Base-by-base conservation (phyloP, 495 filamentous ascomycete genomes). In the Annulohypoxylon bovei region DNA sequence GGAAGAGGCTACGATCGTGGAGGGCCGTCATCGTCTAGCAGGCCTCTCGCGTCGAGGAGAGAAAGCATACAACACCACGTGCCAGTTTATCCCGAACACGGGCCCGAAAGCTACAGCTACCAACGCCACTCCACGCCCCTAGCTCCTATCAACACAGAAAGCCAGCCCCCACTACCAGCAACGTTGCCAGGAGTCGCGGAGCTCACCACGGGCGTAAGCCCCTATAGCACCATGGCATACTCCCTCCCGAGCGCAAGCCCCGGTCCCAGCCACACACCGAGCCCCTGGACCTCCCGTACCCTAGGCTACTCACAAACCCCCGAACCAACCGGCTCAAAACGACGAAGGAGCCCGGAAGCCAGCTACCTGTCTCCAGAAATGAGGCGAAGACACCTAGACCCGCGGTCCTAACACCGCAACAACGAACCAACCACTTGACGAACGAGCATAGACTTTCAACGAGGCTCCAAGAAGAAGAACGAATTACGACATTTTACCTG, bases 181-280 rank as follows among this genome's bases (percentile, higher is more conserved):
- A 76, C 83, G 65, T 76, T 88, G 8, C 85, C 85, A 5, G 82
- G 84, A 70, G 79, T 88, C 8, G 81, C 82, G 18, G 84, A 88
- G 71, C 80, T 88, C 65, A 88, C 85, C 0, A 88, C 85, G 1
- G 86, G 85, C 18, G 71, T 86, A 27, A 84, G 82, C 58, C 83
- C 85, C 14, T 87, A 87, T 63, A 84, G 72, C 72, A 84, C 83
- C 18, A 83, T 84, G 18, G 85, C 85, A 4, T 86, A 86, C 65
- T 77, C 78, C 22, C 67, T 78, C 28, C 75, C 78, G 4, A 81
- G 65, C 25, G 72, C 69, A 23, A 82, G 78, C 54, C 81, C 80
- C 9, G 67, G 74, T 27, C 75, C 75, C 61, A 81, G 77, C 54
- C 72, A 76, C 14, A 81, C 77, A 1, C 72, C 80, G 14, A 86